Evolutionary conservation across 805 yeast species (phyloP).

Genomic region (Suhomyces xylopsoci): DNA sequence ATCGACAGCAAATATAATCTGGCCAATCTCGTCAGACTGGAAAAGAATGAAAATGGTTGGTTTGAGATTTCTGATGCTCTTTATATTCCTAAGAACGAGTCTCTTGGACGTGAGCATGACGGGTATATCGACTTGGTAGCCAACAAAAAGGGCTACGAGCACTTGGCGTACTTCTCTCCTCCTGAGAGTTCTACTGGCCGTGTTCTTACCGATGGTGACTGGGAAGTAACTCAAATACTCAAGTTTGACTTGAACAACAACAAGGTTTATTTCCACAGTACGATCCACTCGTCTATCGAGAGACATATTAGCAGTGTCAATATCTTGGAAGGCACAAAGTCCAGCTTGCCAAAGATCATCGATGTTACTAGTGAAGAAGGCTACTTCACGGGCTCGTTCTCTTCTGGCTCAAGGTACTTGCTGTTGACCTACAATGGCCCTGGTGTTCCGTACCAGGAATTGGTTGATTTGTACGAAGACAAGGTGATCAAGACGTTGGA

Average conservation of each 20-base stretch:
- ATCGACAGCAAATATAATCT: slow-evolving; percentile 29
- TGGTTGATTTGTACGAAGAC: slow-evolving; percentile 42
- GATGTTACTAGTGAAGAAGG: slow-evolving; percentile 48
- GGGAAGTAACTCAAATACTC: slow-evolving; percentile 83
- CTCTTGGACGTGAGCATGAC: slow-evolving; percentile 35
- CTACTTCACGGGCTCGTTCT: slow-evolving; percentile 69
- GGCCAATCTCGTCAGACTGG: slow-evolving; percentile 39
- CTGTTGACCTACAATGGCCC: slow-evolving; percentile 79
- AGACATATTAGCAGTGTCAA: slow-evolving; percentile 76
- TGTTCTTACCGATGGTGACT: slow-evolving; percentile 63
- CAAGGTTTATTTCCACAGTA: slow-evolving; percentile 61
- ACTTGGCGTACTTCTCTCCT: slow-evolving; percentile 82
- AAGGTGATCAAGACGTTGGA: slow-evolving; percentile 41
- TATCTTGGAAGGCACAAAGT: slow-evolving; percentile 33
- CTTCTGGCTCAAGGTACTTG: slow-evolving; percentile 73
- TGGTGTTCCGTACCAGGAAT: slow-evolving; percentile 69
- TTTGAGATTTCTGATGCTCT: slow-evolving; percentile 44
- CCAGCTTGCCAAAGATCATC: slow-evolving; percentile 45
- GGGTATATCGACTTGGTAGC: slow-evolving; percentile 81
- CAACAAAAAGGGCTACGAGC: slow-evolving; percentile 55
- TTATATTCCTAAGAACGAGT: slow-evolving; percentile 34
- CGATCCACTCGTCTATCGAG: slow-evolving; percentile 76
- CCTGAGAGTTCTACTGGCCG: slow-evolving; percentile 44
- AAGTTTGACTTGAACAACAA: slow-evolving; percentile 49
- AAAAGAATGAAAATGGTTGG: slow-evolving; percentile 58